A percentile compares a stretch with the other conserved stretches of the same genome.
phyloP scores from a whole-genome alignment of 768 basidiomycete genomes.

The Omphalotus guepiniiformis region DNA sequence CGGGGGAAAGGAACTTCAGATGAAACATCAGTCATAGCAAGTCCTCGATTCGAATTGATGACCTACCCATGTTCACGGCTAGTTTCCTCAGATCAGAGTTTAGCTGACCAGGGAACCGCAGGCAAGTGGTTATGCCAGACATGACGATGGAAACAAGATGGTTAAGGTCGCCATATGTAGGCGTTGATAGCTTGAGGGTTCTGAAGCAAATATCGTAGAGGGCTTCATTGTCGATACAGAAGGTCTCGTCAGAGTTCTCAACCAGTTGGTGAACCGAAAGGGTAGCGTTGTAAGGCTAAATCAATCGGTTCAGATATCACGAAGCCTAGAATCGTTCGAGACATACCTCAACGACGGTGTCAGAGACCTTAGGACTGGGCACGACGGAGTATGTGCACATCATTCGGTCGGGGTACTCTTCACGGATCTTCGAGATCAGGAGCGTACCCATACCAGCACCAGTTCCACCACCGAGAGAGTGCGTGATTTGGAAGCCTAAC shows the following conservation, averaged over 20 bases:
- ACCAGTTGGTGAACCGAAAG: conserved; percentile 98
- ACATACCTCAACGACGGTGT: conserved; percentile 92
- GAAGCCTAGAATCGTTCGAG: not conserved
- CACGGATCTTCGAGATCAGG: conserved; percentile 97
- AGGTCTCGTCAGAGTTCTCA: conserved; percentile 99
- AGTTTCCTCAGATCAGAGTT: conserved; percentile 98
- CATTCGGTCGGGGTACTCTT: conserved; percentile 99
- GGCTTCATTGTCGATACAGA: conserved; percentile 99
- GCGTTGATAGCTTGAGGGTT: conserved; percentile 92
- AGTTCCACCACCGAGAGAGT: conserved; percentile 98
- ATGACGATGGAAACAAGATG: conserved; percentile 97
- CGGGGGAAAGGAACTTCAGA: conserved; percentile 89
- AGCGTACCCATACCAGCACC: conserved; percentile 99
- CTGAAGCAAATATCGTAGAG: conserved; percentile 99
- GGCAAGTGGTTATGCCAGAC: conserved; percentile 97
- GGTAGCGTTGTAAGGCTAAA: conserved; percentile 94
- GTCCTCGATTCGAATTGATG: not conserved
- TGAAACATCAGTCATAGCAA: conserved; percentile 1
- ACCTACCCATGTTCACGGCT: conserved; percentile 97
- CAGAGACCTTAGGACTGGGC: conserved; percentile 94
- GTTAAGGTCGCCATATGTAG: conserved; percentile 97
- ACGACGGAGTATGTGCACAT: conserved; percentile 99
- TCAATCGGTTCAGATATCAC: not conserved
- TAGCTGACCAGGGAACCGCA: conserved; percentile 99
- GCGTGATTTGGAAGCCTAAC: conserved; percentile 95